Base-by-base conservation (phyloP, 2,329 filamentous ascomycete genomes). In the Biscogniauxia marginata region DNA sequence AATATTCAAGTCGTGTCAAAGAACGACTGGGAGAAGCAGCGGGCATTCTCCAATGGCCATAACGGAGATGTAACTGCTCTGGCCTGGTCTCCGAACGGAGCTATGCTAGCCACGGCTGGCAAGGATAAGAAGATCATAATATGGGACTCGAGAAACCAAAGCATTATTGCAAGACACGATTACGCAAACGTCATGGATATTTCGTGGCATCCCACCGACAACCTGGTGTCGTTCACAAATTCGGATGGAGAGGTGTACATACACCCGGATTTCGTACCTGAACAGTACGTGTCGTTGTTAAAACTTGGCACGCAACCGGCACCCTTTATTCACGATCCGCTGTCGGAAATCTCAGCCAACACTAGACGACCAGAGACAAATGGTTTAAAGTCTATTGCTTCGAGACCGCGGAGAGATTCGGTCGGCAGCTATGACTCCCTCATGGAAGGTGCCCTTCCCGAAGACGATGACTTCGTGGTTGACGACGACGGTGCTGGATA, bases 401-500 rank as follows among this genome's bases (percentile, higher is more conserved):
- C 81, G 53, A 77, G 79, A 52, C 78, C 78, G 49, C 79, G 88
- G 58, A 76, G 79, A 59, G 85, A 83, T n/a, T 87, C 87, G 0
- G 78, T 87, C 0, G 90, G 92, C 59, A 92, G 90, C 44, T 78
- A 96, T 2, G 91, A 95, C 70, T 91, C 92, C 52, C 85, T 96
- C n/a, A 80, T 96, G 2, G 86, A 82, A 19, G 84, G 84, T 0
- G 75, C 76, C 16, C 70, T 83, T 67, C 73, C 79, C 65, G 68
- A 86, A 75, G 78, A 79, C 22, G 89, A 91, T 45, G 91, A 91
- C 61, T 99, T 98, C 70, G 90, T 99, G 1, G 86, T 92, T 4
- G 95, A 99, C 66, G 95, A 99, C 61, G 95, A 99, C 69, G 93
- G 93, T 9, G 93, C 92, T 30, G 95, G 93, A 45, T 98, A 98